Evolutionary conservation across 768 basidiomycete genomes (phyloP).

Genomic region (Coprinopsis cinerea): DNA sequence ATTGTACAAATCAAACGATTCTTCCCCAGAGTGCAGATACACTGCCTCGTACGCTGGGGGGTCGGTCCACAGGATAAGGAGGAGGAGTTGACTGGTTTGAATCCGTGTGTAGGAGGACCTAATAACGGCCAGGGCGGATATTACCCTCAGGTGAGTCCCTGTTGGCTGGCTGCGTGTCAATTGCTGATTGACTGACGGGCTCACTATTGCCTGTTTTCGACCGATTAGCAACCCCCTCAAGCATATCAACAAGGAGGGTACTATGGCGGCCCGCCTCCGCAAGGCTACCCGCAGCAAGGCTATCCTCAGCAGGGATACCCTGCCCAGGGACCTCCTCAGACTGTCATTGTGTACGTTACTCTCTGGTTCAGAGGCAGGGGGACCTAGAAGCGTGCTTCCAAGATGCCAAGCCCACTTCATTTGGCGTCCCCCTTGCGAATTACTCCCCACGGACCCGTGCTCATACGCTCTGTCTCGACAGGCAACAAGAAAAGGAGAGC

Average conservation of each 20-base stretch:
- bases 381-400: background rate
- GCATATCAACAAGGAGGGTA: conserved; percentile 55
- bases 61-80: background rate
- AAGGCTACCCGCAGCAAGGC: conserved; percentile 28
- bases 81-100: conserved; percentile 4
- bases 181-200: background rate
- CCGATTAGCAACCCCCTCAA: conserved; percentile 71
- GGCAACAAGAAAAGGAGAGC: conserved; percentile 36
- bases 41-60: background rate
- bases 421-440: background rate
- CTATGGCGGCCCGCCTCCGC: conserved; percentile 32
- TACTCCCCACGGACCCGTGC: background rate
- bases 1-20: background rate
- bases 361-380: background rate
- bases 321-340: conserved; percentile 62
- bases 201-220: conserved; percentile 1
- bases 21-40: background rate
- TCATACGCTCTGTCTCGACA: no score
- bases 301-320: conserved; percentile 40
- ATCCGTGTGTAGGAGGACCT: conserved; percentile 34
- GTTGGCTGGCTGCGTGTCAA: background rate
- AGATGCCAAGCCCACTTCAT: background rate
- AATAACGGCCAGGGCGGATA: conserved; percentile 62
- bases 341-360: conserved; percentile 70
- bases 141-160: conserved; percentile 45